Evolutionary conservation across 768 basidiomycete species (phyloP), one percentile per base, ranked within the genome.

Genomic region (Auricularia heimuer): DNA sequence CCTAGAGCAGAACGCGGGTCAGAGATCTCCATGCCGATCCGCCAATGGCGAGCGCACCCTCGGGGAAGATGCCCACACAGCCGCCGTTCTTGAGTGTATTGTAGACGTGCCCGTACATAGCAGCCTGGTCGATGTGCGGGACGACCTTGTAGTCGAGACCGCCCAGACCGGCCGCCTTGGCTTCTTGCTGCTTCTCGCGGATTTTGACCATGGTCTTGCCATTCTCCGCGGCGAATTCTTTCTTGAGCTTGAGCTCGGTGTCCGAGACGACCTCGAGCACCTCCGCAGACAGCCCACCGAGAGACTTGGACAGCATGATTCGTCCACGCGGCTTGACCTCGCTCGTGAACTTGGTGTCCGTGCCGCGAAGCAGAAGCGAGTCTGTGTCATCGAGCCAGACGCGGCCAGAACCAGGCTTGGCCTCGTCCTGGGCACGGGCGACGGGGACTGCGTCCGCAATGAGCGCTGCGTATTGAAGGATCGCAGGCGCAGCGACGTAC

Each of bases 41-140:
- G 6, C 44, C 33, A 63, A 10, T 29, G 21, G 34, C 14, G 54
- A 4, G 56, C 54, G 14, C 66, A 92, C 95, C 96, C 87, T 98
- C 97, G 45, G 97, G 97, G 73, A 98, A 98, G 68, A 99, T 98
- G 58, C 97, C 95, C 67, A 99, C 95, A 68, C 88, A 87, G 14
- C 93, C 93, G 8, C 92, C 92, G 65, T 89, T 84, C 65, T 85
- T 90, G 64, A 98, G 77, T 64, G 85, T 83, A 72, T 92, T 82
- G 75, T 97, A 99, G 3, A 98, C 97, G 66, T 92, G 82, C 18
- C 88, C 85, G 75, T 98, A 99, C 88, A 97, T 98, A 63, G 92
- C 85, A 67, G 90, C 85, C 73, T 98, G 97, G 77, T 99, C 91
- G 67, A 99, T 85, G 72, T 88, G 88, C 1, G 95, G 94, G 65